These are phyloP conservation scores for Hypoxylon sp. DNA, from an alignment of 2,329 filamentous ascomycete genomes.

Conservation along the genomic window DNA sequence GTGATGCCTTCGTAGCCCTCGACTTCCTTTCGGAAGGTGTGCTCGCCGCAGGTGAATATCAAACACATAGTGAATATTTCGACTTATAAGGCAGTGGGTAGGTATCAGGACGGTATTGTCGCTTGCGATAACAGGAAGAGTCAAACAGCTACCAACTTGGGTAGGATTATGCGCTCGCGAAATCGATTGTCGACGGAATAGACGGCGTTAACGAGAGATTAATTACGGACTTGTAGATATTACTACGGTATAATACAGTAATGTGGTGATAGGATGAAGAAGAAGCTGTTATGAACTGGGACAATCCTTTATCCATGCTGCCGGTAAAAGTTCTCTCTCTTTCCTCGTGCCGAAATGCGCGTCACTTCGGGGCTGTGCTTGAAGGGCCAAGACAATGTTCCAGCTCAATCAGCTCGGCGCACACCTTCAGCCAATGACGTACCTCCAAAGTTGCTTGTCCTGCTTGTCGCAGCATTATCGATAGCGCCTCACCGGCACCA, in stretches of 20 bases:
- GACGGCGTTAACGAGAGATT: background rate
- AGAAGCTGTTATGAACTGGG: slow-evolving; percentile 5
- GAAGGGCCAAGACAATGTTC: slow-evolving; percentile 36
- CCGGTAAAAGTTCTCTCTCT: slow-evolving; percentile 5
- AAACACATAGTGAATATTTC: slow-evolving; percentile 66
- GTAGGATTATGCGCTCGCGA: background rate
- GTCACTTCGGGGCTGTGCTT: slow-evolving; percentile 42
- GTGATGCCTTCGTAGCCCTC: slow-evolving; percentile 73
- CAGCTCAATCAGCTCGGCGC: slow-evolving; percentile 23
- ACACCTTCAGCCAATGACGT: slow-evolving; percentile 28
- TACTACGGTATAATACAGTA: slow-evolving; percentile 18
- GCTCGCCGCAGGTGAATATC: slow-evolving; percentile 73
- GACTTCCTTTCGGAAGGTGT: slow-evolving; percentile 72
- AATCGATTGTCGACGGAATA: background rate
- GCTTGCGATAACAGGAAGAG: slow-evolving; percentile 6
- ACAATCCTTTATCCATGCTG: slow-evolving; percentile 33
- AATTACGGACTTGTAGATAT: slow-evolving; percentile 6
- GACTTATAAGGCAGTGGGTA: background rate
- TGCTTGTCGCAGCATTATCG: slow-evolving; percentile 20
- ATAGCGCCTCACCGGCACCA: slow-evolving; percentile 25
- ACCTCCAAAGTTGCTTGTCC: background rate
- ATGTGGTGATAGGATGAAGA: background rate
- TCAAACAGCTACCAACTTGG: background rate
- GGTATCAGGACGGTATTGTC: slow-evolving; percentile 1
- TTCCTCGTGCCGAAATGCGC: slow-evolving; percentile 32